Conservation (phyloP, 139 green algal species). For the Gonium pectorale region DNA sequence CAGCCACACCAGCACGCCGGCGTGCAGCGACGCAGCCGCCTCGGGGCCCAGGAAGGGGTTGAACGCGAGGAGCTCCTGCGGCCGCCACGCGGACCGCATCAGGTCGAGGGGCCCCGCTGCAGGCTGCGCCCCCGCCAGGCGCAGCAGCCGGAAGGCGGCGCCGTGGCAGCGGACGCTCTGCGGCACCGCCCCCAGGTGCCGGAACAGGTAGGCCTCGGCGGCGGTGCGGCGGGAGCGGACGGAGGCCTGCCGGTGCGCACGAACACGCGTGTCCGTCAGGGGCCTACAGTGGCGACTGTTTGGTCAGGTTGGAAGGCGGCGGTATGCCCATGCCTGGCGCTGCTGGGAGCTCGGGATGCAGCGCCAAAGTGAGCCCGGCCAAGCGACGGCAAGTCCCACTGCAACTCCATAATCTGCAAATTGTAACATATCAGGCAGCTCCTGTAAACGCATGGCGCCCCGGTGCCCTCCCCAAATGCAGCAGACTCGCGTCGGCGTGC, state of each 20-base stretch:
- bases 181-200: slow-evolving; percentile 32
- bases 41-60: slow-evolving; percentile 58
- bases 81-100: slow-evolving; percentile 6
- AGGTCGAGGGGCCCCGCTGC: slow-evolving; percentile 35
- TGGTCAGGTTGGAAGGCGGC: too few species aligned
- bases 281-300: too few species aligned
- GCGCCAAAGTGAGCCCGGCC: too few species aligned
- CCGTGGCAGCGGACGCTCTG: not conserved
- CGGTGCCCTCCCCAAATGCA: too few species aligned
- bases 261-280: too few species aligned
- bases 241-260: not conserved
- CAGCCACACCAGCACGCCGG: slow-evolving; percentile 57
- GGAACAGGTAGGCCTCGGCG: slow-evolving; percentile 41
- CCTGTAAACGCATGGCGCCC: too few species aligned
- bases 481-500: too few species aligned
- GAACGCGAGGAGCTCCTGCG: slow-evolving; percentile 15
- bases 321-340: too few species aligned
- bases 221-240: not conserved
- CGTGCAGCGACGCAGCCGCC: slow-evolving; percentile 24
- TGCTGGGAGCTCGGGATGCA: too few species aligned
- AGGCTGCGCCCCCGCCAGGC: not conserved
- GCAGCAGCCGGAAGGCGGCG: slow-evolving; percentile 44
- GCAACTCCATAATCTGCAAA: too few species aligned
- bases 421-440: too few species aligned
- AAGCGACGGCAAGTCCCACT: too few species aligned